phyloP scores from a whole-genome alignment of 1,139 yeast species.

The Nadsonia commutata region DNA sequence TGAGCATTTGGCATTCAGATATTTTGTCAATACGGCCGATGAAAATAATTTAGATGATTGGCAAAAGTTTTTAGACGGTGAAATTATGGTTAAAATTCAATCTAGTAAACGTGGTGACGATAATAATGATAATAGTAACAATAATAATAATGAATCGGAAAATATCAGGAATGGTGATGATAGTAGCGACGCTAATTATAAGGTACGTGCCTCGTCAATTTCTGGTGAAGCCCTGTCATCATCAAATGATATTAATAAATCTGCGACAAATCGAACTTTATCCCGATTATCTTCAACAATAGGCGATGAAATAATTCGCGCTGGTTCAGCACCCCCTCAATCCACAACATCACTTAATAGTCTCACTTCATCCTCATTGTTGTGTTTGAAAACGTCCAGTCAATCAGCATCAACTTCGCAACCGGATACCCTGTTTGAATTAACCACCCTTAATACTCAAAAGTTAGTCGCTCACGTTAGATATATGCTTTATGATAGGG shows the following conservation, averaged over 20 bases:
- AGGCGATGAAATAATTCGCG: not conserved
- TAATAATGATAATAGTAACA: not conserved
- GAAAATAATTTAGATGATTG: slow-evolving; percentile 21
- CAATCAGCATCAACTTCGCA: too few species aligned
- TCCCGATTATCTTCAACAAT: too few species aligned
- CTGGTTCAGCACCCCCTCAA: not conserved
- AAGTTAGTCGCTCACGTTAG: slow-evolving; percentile 25
- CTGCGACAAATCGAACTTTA: too few species aligned
- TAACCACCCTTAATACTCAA: not conserved
- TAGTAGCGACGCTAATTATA: too few species aligned
- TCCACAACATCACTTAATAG: not conserved
- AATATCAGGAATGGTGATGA: too few species aligned
- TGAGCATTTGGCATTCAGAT: slow-evolving; percentile 25
- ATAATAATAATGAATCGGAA: not conserved
- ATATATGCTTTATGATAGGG: slow-evolving; percentile 27
- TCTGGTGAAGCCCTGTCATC: too few species aligned
- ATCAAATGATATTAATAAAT: too few species aligned
- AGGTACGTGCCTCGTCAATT: too few species aligned
- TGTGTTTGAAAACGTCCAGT: too few species aligned
- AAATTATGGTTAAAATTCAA: slow-evolving; percentile 16
- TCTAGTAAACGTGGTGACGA: slow-evolving; percentile 8
- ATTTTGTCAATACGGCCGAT: slow-evolving; percentile 13
- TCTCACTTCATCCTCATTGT: not conserved
- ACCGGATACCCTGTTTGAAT: too few species aligned
- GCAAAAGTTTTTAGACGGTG: slow-evolving; percentile 22